Evolutionary conservation across 2,329 filamentous ascomycete genomes (phyloP), one percentile per base, ranked within the genome.

Genomic region (Cercospora sojina): DNA sequence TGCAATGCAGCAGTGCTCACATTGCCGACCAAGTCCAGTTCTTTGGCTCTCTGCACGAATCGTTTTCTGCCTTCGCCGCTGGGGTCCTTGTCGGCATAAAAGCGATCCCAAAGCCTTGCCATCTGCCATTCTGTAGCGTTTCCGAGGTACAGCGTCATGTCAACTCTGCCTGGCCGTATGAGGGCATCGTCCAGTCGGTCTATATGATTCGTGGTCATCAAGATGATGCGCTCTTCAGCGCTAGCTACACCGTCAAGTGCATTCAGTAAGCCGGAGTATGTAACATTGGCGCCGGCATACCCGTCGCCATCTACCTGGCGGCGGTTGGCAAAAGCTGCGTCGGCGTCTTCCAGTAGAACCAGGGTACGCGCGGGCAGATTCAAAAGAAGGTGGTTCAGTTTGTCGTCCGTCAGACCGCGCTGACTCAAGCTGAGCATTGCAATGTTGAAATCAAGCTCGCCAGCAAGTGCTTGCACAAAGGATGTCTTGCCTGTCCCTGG

Each of bases 401-500:
- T 88, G 76, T 97, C 92, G 73, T 97, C 94, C 2, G 92, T 96
- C 76, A 97, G 85, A 16, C 93, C 93, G 63, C 92, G 86, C 80
- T 97, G 92, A 79, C 91, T 95, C 31, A 97, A 85, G 73, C 97
- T 97, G 71, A 97, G 84, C 80, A 97, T 93, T 61, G 93, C 93
- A 72, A 97, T 95, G 73, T 91, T 91, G 78, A 94, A 97, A 77
- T 97, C 92, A 64, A 97, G 80, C 75, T 95, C 89, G n/a, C 93
- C 94, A 0, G 95, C 95, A 49, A 99, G 82, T 0, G 95, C 93
- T 79, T 97, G 93, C 69, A 99, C 97, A 73, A 99, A 98, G 0
- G 92, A 96, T 67, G 91, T 97, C 82, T 96, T 98, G 38, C 92
- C 96, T 49, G 91, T 96, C 0, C 93, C 93, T 0, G 93, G 93